These are phyloP conservation scores for Pseudogymnoascus destructans DNA, from an alignment of 2,329 filamentous ascomycete species.

Conservation along the genomic window DNA sequence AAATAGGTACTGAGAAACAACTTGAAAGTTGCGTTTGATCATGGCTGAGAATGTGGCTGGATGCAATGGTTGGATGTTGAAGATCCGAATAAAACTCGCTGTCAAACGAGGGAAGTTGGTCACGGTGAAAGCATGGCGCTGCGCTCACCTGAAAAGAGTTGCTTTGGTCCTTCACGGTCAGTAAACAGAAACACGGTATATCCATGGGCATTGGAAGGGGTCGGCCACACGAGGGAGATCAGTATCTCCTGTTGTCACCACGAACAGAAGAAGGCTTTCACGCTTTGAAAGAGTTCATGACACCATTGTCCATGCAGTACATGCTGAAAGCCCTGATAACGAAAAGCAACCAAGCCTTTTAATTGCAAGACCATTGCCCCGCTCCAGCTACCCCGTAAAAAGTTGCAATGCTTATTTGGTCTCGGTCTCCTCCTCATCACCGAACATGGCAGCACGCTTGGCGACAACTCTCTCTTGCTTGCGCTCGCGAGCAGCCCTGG, in stretches of 20 bases:
- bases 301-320: conserved; percentile 26
- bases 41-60: background rate
- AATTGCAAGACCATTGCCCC: conserved; percentile 24
- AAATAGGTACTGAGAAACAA: background rate
- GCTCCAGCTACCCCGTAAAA: conserved; percentile 19
- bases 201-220: background rate
- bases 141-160: background rate
- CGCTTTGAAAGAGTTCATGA: conserved; percentile 18
- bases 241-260: conserved; percentile 6
- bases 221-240: background rate
- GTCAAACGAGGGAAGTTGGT: background rate
- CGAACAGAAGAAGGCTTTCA: conserved; percentile 5
- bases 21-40: background rate
- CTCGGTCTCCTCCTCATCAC: conserved; percentile 44
- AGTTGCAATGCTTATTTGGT: conserved; percentile 22
- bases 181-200: background rate
- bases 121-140: background rate
- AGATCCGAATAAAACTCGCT: background rate
- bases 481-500: conserved; percentile 98
- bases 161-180: conserved; percentile 2
- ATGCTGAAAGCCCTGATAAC: conserved; percentile 24
- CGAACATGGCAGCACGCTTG: conserved; percentile 80
- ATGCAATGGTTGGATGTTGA: background rate
- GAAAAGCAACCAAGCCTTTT: conserved; percentile 26
- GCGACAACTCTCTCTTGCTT: conserved; percentile 81